These are phyloP conservation scores for Globisporangium middletonii DNA, from an alignment of 352 stramenopile species.

Conservation along the genomic window DNA sequence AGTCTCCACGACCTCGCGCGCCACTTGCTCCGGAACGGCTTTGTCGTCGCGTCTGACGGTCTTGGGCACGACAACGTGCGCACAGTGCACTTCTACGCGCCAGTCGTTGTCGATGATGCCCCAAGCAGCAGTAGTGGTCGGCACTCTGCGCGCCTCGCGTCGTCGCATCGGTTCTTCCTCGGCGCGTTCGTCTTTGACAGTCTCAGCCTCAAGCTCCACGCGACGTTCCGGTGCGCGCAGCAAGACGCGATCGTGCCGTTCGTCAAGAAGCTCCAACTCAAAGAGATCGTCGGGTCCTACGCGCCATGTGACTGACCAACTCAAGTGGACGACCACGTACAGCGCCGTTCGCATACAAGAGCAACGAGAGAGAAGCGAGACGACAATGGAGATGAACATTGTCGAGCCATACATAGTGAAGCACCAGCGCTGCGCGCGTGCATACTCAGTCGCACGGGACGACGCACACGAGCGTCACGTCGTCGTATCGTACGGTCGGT, in stretches of 20 bases:
- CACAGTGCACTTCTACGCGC: constrained; percentile 52
- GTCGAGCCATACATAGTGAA: constrained; percentile 2
- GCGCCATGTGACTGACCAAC: constrained; percentile 38
- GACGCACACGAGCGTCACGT: no score
- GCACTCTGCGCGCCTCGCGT: not conserved
- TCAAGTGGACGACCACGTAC: not conserved
- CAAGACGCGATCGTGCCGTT: constrained; percentile 51
- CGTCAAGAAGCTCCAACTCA: constrained; percentile 71
- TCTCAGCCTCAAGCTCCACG: constrained; percentile 52
- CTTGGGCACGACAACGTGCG: constrained; percentile 30
- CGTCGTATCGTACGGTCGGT: not conserved
- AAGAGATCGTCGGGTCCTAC: constrained; percentile 66
- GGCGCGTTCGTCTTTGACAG: constrained; percentile 70
- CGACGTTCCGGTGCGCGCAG: constrained; percentile 53
- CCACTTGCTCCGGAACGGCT: constrained; percentile 47
- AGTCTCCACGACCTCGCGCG: constrained; percentile 22
- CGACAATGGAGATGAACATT: constrained; percentile 1
- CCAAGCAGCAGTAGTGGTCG: not conserved
- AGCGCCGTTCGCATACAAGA: not conserved
- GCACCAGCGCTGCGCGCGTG: not conserved
- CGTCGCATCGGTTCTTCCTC: constrained; percentile 37
- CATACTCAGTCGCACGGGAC: not conserved
- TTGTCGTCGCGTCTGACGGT: constrained; percentile 44
- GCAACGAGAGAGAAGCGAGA: not conserved
- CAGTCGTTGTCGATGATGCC: constrained; percentile 2